phyloP scores from a whole-genome alignment of 208 protist genomes.

The Leishmania tarentolae region DNA sequence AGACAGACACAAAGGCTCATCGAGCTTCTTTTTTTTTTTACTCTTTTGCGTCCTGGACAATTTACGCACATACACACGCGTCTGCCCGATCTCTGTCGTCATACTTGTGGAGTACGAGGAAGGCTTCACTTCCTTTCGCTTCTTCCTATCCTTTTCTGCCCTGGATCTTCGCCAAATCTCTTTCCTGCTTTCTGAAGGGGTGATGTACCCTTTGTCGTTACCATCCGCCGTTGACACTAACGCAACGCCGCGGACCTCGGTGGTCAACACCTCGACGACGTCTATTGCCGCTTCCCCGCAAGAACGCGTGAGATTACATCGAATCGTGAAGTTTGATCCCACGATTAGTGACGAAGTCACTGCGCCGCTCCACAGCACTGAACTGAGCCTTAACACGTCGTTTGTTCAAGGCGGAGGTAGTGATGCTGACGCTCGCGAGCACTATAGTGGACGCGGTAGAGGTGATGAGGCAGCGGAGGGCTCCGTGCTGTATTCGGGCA shows the following conservation, averaged over 20 bases:
- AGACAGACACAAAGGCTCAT: background rate
- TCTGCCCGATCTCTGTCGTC: too few relatives aligned
- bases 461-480: background rate
- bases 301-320: background rate
- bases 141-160: background rate
- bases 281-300: background rate
- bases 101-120: background rate
- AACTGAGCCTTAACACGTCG: conserved; percentile 7
- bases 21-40: background rate
- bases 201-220: background rate
- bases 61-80: background rate
- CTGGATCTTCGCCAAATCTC: background rate
- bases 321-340: conserved; percentile 17
- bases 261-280: background rate
- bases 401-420: background rate
- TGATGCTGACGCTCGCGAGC: conserved; percentile 1
- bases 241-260: background rate
- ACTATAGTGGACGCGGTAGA: background rate
- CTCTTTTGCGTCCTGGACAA: background rate
- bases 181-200: background rate
- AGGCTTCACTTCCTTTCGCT: too few relatives aligned
- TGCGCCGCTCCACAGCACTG: background rate
- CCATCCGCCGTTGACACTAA: background rate
- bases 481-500: background rate
- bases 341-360: background rate